Evolutionary conservation across 2,329 filamentous ascomycete genomes (phyloP).

Genomic region (Xylaria sp.): DNA sequence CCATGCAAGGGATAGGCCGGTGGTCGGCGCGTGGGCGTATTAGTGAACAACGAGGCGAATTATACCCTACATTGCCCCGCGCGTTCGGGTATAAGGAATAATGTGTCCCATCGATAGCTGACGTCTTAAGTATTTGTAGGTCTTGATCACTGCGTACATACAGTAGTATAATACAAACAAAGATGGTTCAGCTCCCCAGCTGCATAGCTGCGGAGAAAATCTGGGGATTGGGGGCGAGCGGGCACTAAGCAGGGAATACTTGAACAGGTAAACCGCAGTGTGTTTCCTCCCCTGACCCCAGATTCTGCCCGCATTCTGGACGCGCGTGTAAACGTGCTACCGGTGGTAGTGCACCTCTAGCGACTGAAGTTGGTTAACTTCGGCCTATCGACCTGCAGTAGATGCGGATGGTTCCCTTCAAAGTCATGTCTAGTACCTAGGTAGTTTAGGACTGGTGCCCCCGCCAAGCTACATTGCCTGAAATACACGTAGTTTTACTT

Average conservation of each 20-base stretch:
- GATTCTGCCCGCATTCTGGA: slow-evolving; percentile 11
- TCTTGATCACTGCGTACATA: neutral
- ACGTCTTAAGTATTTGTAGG: neutral
- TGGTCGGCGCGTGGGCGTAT: neutral
- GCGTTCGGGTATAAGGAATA: slow-evolving; percentile 15
- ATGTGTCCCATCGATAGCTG: neutral
- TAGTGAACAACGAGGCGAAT: slow-evolving; percentile 1
- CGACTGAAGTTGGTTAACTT: slow-evolving; percentile 7
- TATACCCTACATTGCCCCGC: neutral
- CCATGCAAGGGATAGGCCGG: neutral
- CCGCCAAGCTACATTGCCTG: neutral
- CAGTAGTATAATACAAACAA: too few species aligned
- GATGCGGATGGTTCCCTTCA: neutral
- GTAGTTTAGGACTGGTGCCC: neutral
- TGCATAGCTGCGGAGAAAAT: slow-evolving; percentile 9
- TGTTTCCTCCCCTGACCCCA: neutral
- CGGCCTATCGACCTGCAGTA: neutral
- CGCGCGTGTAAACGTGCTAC: neutral
- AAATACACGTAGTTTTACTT: neutral
- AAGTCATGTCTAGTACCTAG: neutral
- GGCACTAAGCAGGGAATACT: slow-evolving; percentile 14
- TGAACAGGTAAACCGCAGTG: slow-evolving; percentile 16
- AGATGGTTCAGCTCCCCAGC: neutral
- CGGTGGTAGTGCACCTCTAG: neutral
- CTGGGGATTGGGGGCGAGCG: slow-evolving; percentile 12